These are phyloP conservation scores for Cucumis cinereus DNA, from an alignment of 306 rosid genomes.

Conservation along the genomic window DNA sequence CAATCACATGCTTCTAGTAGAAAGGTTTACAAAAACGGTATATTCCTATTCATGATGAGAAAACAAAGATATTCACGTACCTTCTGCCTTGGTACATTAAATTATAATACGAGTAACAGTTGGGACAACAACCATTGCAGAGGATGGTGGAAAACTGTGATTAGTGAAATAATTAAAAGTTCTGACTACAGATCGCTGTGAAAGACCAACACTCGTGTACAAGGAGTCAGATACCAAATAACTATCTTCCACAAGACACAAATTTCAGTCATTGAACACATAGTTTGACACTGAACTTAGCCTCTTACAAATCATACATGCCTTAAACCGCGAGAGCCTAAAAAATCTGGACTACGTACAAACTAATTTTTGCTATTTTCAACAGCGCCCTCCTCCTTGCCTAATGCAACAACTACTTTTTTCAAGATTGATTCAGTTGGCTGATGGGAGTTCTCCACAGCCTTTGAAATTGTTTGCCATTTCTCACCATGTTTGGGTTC, in stretches of 20 bases:
- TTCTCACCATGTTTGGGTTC: conserved; percentile 89
- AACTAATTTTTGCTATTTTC: conserved; percentile 41
- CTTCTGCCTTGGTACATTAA: neutral
- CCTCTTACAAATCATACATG: neutral
- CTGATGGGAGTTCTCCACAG: conserved; percentile 88
- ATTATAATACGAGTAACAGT: neutral
- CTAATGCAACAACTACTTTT: conserved; percentile 55
- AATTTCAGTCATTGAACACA: neutral
- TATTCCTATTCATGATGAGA: neutral
- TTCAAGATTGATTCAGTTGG: conserved; percentile 71
- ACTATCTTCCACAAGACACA: neutral
- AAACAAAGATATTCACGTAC: neutral
- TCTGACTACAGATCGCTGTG: neutral
- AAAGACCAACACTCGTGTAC: neutral
- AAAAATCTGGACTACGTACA: neutral
- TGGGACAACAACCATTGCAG: neutral
- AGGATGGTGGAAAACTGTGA: neutral
- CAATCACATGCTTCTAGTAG: neutral
- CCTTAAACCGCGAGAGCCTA: neutral
- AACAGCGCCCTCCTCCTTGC: conserved; percentile 68
- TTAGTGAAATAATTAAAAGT: neutral
- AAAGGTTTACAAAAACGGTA: neutral
- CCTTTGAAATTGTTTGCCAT: conserved; percentile 75
- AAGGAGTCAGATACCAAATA: neutral
- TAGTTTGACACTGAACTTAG: neutral